Evolutionary conservation across 352 stramenopile species (phyloP), one percentile per base, ranked within the genome.

Genomic region (Globisporangium echinulatum): DNA sequence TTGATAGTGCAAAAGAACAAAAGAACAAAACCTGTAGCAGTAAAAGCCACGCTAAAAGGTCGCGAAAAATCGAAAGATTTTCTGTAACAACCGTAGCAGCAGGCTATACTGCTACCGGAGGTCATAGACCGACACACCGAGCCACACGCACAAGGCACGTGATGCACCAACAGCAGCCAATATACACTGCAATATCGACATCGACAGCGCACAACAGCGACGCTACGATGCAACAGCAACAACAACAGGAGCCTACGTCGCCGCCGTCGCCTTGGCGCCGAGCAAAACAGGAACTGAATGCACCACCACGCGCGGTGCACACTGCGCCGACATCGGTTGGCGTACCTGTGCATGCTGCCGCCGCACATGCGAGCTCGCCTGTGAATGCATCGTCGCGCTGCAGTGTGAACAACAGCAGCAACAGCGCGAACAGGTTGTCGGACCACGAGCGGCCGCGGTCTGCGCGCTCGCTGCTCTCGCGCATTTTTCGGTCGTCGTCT

Each of bases 391-490:
- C 49, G 36, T 51, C 48, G 48, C 37, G 36, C 57, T 40, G 63
- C 44, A 56, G 40, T 58, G 50, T 50, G 39, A 54, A 17, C 52
- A 38, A n/a, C 49, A 52, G 11, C 58, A 56, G 39, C 47, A 54
- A 37, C 36, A 64, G 6, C 59, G 59, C 10, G 14, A 58, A n/a
- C 33, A 14, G 37, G 7, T 50, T 17, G 46, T 50, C 46, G 2
- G 9, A 5, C 7, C 46, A 25, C 46, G 46, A 50, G 17, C 14
- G 7, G 46, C 49, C 56, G 7, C 56, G 56, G 40, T 56, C 56
- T 7, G 47, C 59, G 19, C 54, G 64, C 19, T 52, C 59, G 54
- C 55, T 74, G 48, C 61, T 74, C 49, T 65, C 63, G 56, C 59
- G 64, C 11, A 47, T 70, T 19, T 71, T 74, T 44, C 67, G 64